phyloP scores from a whole-genome alignment of 2,329 filamentous ascomycete genomes.

The Microdochium nivale region DNA sequence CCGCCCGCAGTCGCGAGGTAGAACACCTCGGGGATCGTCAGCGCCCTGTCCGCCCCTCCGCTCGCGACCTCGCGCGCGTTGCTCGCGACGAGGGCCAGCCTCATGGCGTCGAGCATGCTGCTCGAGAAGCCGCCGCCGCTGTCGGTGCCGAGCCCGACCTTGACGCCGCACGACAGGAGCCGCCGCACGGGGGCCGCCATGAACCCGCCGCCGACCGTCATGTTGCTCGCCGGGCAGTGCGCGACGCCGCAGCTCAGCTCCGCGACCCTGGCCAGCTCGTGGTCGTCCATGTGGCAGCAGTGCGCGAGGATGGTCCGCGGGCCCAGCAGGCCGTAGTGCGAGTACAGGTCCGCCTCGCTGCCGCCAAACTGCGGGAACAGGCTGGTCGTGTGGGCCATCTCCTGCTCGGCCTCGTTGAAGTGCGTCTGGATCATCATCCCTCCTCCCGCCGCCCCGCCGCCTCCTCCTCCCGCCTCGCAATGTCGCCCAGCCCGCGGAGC shows the following conservation, averaged over 20 bases:
- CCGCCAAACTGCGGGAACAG: conserved; percentile 44
- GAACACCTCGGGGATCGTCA: conserved; percentile 45
- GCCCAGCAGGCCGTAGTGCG: conserved; percentile 43
- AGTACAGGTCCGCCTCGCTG: conserved; percentile 53
- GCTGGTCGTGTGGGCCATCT: conserved; percentile 43
- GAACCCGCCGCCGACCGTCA: conserved; percentile 52
- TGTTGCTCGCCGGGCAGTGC: conserved; percentile 58
- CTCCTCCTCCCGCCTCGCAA: conserved; percentile 36
- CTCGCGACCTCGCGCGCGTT: conserved; percentile 35
- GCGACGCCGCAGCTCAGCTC: conserved; percentile 47
- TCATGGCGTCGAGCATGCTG: conserved; percentile 49
- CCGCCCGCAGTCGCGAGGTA: conserved; percentile 54
- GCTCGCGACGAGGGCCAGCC: conserved; percentile 48
- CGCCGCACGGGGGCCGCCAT: conserved; percentile 52
- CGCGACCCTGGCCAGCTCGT: conserved; percentile 40
- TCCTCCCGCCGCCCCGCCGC: neutral
- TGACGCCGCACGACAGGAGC: conserved; percentile 48
- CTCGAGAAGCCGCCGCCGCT: conserved; percentile 54
- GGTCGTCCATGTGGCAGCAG: conserved; percentile 51
- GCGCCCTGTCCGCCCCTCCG: conserved; percentile 28
- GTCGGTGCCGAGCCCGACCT: conserved; percentile 60
- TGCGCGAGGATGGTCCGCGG: conserved; percentile 54
- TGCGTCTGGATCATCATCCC: conserved; percentile 54
- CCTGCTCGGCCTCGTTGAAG: conserved; percentile 56
- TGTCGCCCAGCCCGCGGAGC: conserved; percentile 43